Conservation (phyloP, 345 rosid species). For the Clausena lansium region DNA sequence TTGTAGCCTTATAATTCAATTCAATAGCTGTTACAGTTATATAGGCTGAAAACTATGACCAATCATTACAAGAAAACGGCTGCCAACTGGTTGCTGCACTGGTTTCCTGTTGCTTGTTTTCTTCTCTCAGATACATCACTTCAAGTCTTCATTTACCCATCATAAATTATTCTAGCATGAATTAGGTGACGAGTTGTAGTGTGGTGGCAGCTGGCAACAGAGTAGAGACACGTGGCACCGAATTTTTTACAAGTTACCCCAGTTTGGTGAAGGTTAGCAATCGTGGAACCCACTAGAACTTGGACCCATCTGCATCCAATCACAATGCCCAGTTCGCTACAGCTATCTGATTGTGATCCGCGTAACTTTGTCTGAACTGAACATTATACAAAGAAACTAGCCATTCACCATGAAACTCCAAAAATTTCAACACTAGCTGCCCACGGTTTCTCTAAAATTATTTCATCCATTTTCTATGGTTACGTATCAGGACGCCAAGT, state of each 20-base stretch:
- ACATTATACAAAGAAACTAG: neutral
- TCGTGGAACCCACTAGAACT: neutral
- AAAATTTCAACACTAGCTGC: neutral
- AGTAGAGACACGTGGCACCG: conserved; percentile 4
- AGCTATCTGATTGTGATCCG: neutral
- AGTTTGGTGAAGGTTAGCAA: neutral
- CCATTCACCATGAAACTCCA: neutral
- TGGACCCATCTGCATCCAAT: neutral
- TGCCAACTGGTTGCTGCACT: neutral
- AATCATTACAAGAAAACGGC: neutral
- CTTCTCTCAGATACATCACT: neutral
- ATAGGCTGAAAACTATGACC: neutral
- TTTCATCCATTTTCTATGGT: too few species aligned
- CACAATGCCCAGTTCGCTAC: neutral
- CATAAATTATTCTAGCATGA: conserved; percentile 1
- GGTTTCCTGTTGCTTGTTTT: neutral
- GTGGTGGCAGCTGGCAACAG: conserved; percentile 7
- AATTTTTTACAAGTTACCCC: neutral
- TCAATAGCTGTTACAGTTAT: neutral
- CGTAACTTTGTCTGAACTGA: neutral
- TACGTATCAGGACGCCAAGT: too few species aligned
- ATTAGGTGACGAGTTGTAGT: conserved; percentile 1
- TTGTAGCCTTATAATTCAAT: neutral
- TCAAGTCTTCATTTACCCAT: neutral
- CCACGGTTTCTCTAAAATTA: neutral